Percentiles rank a stretch among this genome's conserved stretches.
phyloP scores from a whole-genome alignment of 1,284 basidiomycete species.

The Psilocybe mexicana region DNA sequence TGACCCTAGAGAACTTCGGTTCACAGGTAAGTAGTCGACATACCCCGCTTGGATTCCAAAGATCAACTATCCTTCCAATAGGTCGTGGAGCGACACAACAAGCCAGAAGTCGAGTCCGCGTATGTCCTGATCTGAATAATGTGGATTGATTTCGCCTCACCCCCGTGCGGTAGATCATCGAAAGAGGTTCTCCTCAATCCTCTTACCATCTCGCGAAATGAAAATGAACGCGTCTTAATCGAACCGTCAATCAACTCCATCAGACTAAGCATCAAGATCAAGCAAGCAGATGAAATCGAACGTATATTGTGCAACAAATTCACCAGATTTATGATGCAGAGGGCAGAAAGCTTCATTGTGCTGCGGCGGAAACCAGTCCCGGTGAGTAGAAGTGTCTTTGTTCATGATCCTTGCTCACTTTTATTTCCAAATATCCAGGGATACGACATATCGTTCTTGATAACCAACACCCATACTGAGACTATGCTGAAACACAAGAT shows the following conservation, averaged over 20 bases:
- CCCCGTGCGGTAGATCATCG: constrained; percentile 60
- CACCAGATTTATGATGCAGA: constrained; percentile 98
- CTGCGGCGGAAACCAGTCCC: constrained; percentile 91
- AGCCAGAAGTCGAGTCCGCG: constrained; percentile 90
- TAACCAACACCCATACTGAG: constrained; percentile 96
- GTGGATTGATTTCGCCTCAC: neutral
- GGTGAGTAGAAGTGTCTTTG: constrained; percentile 42
- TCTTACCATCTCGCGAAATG: constrained; percentile 92
- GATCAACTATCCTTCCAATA: constrained; percentile 32
- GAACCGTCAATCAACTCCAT: constrained; percentile 98
- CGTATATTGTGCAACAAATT: constrained; percentile 97
- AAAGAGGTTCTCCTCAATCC: constrained; percentile 95
- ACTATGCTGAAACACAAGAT: constrained; percentile 99
- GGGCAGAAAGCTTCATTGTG: constrained; percentile 97
- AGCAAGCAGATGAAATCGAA: constrained; percentile 99
- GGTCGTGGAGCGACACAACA: constrained; percentile 97
- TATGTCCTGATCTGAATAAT: constrained; percentile 35
- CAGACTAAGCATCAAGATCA: constrained; percentile 95
- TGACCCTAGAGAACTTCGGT: constrained; percentile 96
- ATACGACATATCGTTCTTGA: constrained; percentile 98
- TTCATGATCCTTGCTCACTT: neutral
- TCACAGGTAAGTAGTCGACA: constrained; percentile 70
- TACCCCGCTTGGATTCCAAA: constrained; percentile 8
- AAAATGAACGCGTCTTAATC: constrained; percentile 95
- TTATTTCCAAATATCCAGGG: constrained; percentile 52